Evolutionary conservation across 257 asterid species (phyloP), one percentile per base, ranked within the genome.

Genomic region (Salvia rosmarinus): DNA sequence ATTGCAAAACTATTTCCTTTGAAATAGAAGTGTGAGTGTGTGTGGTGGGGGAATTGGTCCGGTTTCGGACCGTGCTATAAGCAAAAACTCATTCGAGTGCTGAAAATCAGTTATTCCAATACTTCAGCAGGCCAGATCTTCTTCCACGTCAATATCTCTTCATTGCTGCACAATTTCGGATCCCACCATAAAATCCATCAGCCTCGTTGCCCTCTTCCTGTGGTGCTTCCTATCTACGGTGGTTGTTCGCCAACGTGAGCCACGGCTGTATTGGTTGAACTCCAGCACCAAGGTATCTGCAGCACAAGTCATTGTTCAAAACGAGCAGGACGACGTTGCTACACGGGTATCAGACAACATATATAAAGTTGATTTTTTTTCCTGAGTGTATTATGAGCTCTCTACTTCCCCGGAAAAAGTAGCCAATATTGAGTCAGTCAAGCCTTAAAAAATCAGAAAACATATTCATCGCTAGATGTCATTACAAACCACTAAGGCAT

Each of bases 151-250:
- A 91, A 79, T 21, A 88, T 88, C 77, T 88, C 98, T 71, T 85
- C 86, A 2, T 64, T 43, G 66, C 72, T 72, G 0, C 68, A 11
- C 50, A 92, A 77, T 75, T 89, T 90, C 89, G 84, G 34, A 92
- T 79, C 34, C 98, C 98, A 1, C 91, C 98, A 60, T 90, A 92
- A 59, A 88, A 92, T 64, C 98, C 98, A 74, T 88, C 93, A 0
- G 84, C 81, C 55, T 87, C 97, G 11, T 85, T 84, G 23, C 98
- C 98, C 76, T 83, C 92, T 82, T 90, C 98, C 86, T 76, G 35
- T 90, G 97, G 59, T 87, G 80, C 80, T 75, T 87, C 82, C 96
- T 84, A 49, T 43, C 75, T 25, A 90, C 43, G 3, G 52, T 80
- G 21, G 92, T 85, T 17, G 60, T 84, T 79, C 96, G 80, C 98